Conservation (phyloP, 495 filamentous ascomycete species). For the Hyaloscypha bicolor region DNA sequence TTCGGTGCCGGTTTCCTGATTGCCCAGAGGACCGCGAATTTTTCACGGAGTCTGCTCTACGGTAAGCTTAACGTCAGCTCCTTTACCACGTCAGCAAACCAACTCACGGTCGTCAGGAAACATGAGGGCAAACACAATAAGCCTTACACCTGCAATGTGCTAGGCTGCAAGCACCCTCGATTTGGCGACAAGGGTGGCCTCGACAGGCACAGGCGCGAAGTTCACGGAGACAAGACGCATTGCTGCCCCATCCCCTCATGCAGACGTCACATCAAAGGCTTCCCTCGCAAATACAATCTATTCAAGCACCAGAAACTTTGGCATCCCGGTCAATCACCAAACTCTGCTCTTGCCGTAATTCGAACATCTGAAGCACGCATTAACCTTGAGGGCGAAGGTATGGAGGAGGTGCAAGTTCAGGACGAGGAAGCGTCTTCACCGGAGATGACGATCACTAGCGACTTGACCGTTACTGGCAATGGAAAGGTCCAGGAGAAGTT, state of each 20-base stretch:
- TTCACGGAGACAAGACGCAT: conserved; percentile 20
- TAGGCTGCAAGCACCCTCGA: conserved; percentile 19
- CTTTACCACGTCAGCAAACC: not conserved
- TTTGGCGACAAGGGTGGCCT: conserved; percentile 27
- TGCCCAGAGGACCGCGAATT: conserved; percentile 14
- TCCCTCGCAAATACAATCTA: conserved; percentile 22
- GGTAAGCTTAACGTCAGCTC: conserved; percentile 1
- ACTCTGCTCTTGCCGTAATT: conserved; percentile 5
- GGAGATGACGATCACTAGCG: conserved; percentile 1
- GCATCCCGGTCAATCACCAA: conserved; percentile 18
- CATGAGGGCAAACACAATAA: conserved; percentile 23
- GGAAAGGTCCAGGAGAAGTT: conserved; percentile 18
- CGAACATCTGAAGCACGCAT: not conserved
- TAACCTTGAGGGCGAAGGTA: conserved; percentile 2
- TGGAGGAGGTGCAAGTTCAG: conserved; percentile 12
- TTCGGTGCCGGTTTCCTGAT: conserved; percentile 4
- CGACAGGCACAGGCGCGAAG: conserved; percentile 23
- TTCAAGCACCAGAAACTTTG: conserved; percentile 21
- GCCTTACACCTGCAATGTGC: conserved; percentile 16
- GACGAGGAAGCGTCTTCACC: conserved; percentile 9
- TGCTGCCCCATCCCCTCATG: conserved; percentile 20
- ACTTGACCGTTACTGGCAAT: not conserved
- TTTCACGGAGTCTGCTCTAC: conserved; percentile 11
- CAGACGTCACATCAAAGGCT: conserved; percentile 17
- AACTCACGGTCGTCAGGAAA: conserved; percentile 20